Evolutionary conservation across 106 monocot genomes (phyloP), one percentile per base, ranked within the genome.

Genomic region (Xerophyta viscosa): DNA sequence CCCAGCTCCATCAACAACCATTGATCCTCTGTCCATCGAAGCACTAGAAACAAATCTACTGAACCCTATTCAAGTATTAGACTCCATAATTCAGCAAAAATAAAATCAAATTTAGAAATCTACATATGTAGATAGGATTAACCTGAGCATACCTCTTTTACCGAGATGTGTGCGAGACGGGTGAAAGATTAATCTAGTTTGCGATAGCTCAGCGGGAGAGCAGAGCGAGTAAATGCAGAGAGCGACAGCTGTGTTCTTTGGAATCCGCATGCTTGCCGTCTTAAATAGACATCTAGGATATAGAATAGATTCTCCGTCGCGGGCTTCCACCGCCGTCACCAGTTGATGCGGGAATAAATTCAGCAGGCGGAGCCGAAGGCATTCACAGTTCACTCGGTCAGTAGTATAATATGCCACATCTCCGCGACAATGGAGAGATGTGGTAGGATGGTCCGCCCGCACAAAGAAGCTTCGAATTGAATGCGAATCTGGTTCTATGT

Each of bases 241-340:
- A 45, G 58, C 54, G 54, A 54, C 46, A 42, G 66, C 25, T 33
- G 79, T 57, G 29, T 57, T 60, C 70, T 60, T 74, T n/a, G 52
- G 65, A 29, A 70, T 59, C 67, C 78, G 58, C 84, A 74, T 77
- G 60, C 4, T 54, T 13, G 66, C 12, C 4, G 49, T 27, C 45
- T 84, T 81, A 85, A 66, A 91, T 85, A 91, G 58, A 54, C 71
- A 57, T 54, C 29, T 27, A 6, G 20, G 48, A n/a, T n/a, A n/a
- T n/a, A n/a, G n/a, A n/a, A n/a, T n/a, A n/a, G n/a, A n/a, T n/a
- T n/a, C n/a, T n/a, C n/a, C n/a, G n/a, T n/a, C n/a, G n/a, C n/a
- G n/a, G n/a, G n/a, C 33, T 36, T 24, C 28, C 19, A 36, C 7
- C 20, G 51, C 30, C 48, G 41, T 39, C 15, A 25, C 14, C 39